Evolutionary conservation across 306 rosid genomes (phyloP), one percentile per base, ranked within the genome.

Genomic region (Glycine tomentella): DNA sequence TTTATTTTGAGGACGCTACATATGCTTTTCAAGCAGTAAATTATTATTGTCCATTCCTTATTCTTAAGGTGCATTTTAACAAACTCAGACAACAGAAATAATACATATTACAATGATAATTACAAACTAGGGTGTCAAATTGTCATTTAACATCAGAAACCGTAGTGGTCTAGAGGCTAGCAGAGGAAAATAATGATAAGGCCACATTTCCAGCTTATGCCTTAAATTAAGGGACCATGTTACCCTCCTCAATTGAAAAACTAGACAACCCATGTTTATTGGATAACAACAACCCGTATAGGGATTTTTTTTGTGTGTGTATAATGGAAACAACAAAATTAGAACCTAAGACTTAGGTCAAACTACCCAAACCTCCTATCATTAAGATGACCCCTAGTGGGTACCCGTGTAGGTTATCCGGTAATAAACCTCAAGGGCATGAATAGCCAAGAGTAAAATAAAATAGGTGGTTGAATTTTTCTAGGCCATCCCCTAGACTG

Each of bases 201-300:
- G 71, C 66, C 76, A 87, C 44, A 80, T 31, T 56, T 86, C 81
- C 20, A 90, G 25, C 56, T 66, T 86, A 90, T 25, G 31, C 31
- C 31, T 25, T 25, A 25, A 25, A 25, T 25, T 25, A 25, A 25
- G 31, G 31, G 31, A 25, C 31, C 31, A 25, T 25, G 31, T 25
- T 25, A 25, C 31, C 31, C 2, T 25, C 87, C 87, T 72, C 86
- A 81, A 87, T 1, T 90, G 90, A 89, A 89, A 85, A 25, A 89
- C 96, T 55, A 93, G 92, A 82, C 90, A 53, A 7, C 0, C 10
- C 9, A 15, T 51, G 56, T 51, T 9, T 9, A 46, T 8, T 8
- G 51, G 31, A 25, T 25, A 25, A 25, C 1, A 25, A 25, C 31
- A 25, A 25, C 31, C 31, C 1, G 31, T 25, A 2, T 25, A 25